phyloP scores from a whole-genome alignment of 495 filamentous ascomycete species.

The Hypoxylon perforatum region DNA sequence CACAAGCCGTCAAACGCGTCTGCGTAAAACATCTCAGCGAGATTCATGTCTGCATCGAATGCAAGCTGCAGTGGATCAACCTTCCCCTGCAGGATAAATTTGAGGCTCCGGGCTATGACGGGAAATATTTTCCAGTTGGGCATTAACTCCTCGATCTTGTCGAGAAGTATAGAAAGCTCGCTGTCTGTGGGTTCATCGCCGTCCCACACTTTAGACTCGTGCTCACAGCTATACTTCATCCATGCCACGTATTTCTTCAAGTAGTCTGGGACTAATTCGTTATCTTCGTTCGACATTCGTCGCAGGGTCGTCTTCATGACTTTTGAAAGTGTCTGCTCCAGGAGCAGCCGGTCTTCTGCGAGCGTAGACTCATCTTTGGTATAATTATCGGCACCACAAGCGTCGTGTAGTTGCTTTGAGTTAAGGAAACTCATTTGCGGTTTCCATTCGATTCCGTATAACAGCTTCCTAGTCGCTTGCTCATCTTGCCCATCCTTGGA shows the following conservation, averaged over 20 bases:
- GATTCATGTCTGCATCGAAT: background rate
- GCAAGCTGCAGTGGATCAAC: constrained; percentile 47
- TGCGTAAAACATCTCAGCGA: constrained; percentile 10
- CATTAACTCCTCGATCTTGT: no score
- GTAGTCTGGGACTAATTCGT: background rate
- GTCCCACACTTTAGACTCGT: background rate
- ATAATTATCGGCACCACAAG: constrained; percentile 4
- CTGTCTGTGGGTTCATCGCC: background rate
- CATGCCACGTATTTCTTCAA: background rate
- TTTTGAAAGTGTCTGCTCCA: no score
- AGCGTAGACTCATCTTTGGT: constrained; percentile 18
- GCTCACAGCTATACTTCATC: background rate
- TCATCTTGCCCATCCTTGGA: constrained; percentile 1
- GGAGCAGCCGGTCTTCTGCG: no score
- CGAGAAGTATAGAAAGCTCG: background rate
- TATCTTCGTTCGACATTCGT: background rate
- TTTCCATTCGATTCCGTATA: constrained; percentile 41
- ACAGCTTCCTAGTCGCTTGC: constrained; percentile 20
- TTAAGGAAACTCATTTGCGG: constrained; percentile 38
- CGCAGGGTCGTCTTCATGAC: no score
- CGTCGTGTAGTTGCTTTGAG: constrained; percentile 14
- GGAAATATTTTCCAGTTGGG: no score
- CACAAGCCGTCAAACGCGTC: background rate
- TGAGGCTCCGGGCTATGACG: background rate
- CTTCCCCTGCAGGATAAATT: background rate